These are phyloP conservation scores for Solanum dulcamara DNA, from an alignment of 257 asterid genomes.

Conservation along the genomic window DNA sequence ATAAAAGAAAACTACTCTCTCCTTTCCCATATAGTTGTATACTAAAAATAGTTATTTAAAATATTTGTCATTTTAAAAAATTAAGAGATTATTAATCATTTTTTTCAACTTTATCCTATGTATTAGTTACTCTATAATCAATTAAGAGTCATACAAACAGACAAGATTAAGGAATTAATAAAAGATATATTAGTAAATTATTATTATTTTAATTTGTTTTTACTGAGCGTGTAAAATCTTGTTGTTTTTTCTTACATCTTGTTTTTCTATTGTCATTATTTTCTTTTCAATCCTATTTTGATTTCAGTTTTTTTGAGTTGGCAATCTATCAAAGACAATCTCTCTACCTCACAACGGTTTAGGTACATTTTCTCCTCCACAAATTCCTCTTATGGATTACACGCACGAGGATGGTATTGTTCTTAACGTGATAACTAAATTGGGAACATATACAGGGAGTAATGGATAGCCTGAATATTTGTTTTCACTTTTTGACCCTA, in stretches of 20 bases:
- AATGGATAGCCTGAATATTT: not conserved
- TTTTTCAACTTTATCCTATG: not conserved
- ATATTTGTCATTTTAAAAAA: not conserved
- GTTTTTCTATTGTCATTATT: not conserved
- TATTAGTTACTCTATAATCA: not conserved
- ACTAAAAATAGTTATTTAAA: not conserved
- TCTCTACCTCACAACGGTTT: not conserved
- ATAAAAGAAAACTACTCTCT: not conserved
- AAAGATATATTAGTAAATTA: not conserved
- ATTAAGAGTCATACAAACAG: not conserved
- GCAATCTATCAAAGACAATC: not conserved
- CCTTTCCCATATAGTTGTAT: not conserved
- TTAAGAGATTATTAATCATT: not conserved
- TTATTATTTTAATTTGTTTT: not conserved
- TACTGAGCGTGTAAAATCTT: not conserved
- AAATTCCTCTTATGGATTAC: not conserved
- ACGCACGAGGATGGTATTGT: too few species aligned
- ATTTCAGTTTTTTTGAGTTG: not conserved
- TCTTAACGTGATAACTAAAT: not conserved
- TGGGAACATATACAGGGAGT: not conserved
- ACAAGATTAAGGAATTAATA: not conserved
- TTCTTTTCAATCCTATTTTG: not conserved
- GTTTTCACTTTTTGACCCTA: not conserved
- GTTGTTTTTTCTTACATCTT: not conserved
- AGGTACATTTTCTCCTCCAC: accelerated